phyloP scores from a whole-genome alignment of 2,329 filamentous ascomycete genomes.

The Scedosporium dehoogii region DNA sequence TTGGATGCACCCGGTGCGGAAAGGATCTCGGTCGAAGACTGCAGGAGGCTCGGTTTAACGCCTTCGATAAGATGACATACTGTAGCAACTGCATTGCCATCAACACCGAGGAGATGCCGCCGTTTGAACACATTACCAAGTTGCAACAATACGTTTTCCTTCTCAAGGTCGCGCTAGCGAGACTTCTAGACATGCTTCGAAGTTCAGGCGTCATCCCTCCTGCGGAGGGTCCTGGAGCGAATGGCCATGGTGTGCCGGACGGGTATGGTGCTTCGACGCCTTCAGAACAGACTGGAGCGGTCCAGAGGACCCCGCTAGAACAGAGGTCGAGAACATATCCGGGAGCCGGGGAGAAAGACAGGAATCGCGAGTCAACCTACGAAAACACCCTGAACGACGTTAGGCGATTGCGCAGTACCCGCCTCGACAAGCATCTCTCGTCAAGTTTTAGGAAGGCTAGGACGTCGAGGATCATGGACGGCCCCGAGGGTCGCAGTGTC shows the following conservation, averaged over 20 bases:
- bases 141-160: slow-evolving; percentile 92
- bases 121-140: slow-evolving; percentile 69
- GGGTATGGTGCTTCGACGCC: slow-evolving; percentile 32
- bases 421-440: slow-evolving; percentile 88
- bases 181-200: slow-evolving; percentile 77
- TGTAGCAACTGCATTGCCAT: slow-evolving; percentile 59
- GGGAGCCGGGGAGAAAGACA: slow-evolving; percentile 42
- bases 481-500: slow-evolving; percentile 50
- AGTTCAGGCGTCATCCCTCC: slow-evolving; percentile 72
- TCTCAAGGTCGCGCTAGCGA: slow-evolving; percentile 79
- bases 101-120: slow-evolving; percentile 38
- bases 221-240: slow-evolving; percentile 60
- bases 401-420: slow-evolving; percentile 78
- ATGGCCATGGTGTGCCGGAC: slow-evolving; percentile 50
- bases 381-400: slow-evolving; percentile 97
- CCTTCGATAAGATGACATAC: slow-evolving; percentile 56
- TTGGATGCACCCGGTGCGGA: slow-evolving; percentile 59
- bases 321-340: slow-evolving; percentile 68
- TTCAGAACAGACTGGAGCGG: slow-evolving; percentile 26
- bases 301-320: slow-evolving; percentile 21
- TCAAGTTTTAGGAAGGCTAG: slow-evolving; percentile 86
- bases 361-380: slow-evolving; percentile 65
- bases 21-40: slow-evolving; percentile 59
- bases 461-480: slow-evolving; percentile 86
- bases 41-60: slow-evolving; percentile 61